Evolutionary conservation across 2,329 filamentous ascomycete species (phyloP), one percentile per base, ranked within the genome.

Genomic region (Colletotrichum karsti): DNA sequence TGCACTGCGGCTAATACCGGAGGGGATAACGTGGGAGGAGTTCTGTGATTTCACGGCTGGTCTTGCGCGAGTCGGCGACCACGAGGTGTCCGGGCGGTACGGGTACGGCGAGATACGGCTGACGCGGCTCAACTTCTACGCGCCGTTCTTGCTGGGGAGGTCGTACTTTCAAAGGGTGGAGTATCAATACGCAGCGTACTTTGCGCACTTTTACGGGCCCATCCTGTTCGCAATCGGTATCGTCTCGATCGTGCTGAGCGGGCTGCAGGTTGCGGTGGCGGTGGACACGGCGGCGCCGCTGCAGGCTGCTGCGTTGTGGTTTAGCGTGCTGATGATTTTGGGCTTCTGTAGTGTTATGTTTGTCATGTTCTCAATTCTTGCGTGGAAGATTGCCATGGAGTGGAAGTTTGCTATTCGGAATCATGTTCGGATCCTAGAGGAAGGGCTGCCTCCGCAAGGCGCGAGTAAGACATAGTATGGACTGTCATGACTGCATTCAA

Each of bases 201-300:
- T 73, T 76, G 54, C 72, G 4, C 69, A 67, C 7, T 73, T 73
- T 51, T 75, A 71, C 59, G 70, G 48, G 7, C 72, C 72, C 2
- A 48, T 75, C 3, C 35, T 76, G 18, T 75, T 77, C 37, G 35
- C 73, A 8, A 69, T 77, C 39, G 72, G 58, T 2, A 56, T 74
- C 9, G 12, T 70, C 3, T 71, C 73, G 3, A 67, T 74, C 12
- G 58, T 74, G 13, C 65, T 77, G 41, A 73, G 62, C n/a, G 72
- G 67, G 15, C 48, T 76, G 42, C 72, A 75, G 61, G 67, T 74
- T 10, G 61, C 39, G 20, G 48, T 74, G 24, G 56, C 69, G 2
- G 71, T 71, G 3, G 63, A 61, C 2, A n/a, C 58, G 10, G 55
- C 37, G 15, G n/a, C 9, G 15, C 50, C 22, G 28, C 59, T 48